Conservation (phyloP, 108 stramenopile genomes). For the Thalassiosira profunda region DNA sequence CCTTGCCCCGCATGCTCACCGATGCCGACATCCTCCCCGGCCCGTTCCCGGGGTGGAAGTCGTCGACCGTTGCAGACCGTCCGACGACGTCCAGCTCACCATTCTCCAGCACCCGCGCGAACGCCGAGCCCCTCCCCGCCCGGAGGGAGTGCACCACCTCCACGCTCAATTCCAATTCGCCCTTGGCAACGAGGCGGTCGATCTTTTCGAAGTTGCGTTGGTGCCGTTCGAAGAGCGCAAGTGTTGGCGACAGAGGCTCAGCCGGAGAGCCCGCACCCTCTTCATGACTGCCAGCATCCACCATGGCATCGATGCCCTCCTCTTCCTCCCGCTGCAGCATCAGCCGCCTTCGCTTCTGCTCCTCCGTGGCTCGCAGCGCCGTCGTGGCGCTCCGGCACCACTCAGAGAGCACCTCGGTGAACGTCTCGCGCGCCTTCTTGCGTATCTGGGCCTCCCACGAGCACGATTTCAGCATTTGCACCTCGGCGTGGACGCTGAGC, state of each 20-base stretch:
- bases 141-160: conserved; percentile 36
- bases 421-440: conserved; percentile 59
- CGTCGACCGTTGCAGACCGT: conserved; percentile 3
- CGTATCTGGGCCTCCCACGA: conserved; percentile 70
- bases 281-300: neutral
- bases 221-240: conserved; percentile 27
- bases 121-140: conserved; percentile 15
- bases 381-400: conserved; percentile 75
- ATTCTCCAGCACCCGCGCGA: conserved; percentile 34
- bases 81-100: no score
- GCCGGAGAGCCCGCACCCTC: neutral
- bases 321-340: neutral
- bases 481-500: conserved; percentile 54
- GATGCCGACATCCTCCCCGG: neutral
- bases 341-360: conserved; percentile 47
- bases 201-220: conserved; percentile 37
- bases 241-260: neutral
- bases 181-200: conserved; percentile 23
- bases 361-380: conserved; percentile 66
- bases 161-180: conserved; percentile 41
- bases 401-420: conserved; percentile 59
- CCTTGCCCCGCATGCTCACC: conserved; percentile 3
- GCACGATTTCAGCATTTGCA: conserved; percentile 62
- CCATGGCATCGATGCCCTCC: neutral
- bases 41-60: neutral